phyloP scores from a whole-genome alignment of 1,284 basidiomycete species.

The Ceratobasidium sp. region DNA sequence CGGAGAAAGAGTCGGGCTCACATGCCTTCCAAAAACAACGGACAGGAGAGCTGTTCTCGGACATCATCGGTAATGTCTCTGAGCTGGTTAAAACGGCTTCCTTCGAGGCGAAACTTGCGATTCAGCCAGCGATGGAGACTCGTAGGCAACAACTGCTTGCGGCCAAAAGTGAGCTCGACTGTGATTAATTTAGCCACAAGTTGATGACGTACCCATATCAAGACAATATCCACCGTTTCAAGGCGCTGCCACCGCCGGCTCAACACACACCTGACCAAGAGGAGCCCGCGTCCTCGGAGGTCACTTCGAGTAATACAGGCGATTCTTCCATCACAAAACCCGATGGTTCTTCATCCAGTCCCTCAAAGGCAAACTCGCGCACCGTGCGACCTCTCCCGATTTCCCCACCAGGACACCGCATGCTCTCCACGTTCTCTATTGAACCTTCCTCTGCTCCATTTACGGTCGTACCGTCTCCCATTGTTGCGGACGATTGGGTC shows the following conservation, averaged over 20 bases:
- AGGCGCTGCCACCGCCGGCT: slow-evolving; percentile 6
- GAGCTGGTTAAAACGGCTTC: slow-evolving; percentile 26
- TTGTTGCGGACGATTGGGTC: neutral
- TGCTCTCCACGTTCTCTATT: slow-evolving; percentile 25
- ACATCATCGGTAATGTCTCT: slow-evolving; percentile 30
- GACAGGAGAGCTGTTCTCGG: slow-evolving; percentile 31
- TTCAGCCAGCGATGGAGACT: slow-evolving; percentile 31
- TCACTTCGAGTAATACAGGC: neutral
- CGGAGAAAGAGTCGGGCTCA: neutral
- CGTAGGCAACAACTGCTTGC: slow-evolving; percentile 11
- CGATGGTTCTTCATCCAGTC: neutral
- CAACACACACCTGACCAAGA: slow-evolving; percentile 12
- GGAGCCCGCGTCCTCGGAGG: neutral
- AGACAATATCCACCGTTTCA: slow-evolving; percentile 35
- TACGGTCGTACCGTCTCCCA: neutral
- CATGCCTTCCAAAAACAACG: neutral
- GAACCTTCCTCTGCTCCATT: neutral
- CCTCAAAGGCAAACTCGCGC: slow-evolving; percentile 9
- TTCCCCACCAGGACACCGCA: neutral
- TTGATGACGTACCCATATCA: neutral
- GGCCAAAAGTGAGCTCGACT: slow-evolving; percentile 27
- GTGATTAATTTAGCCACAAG: neutral
- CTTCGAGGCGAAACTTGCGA: slow-evolving; percentile 34
- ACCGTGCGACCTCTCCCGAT: neutral
- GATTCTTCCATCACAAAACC: neutral